These are phyloP conservation scores for Fusarium concolor DNA, from an alignment of 2,329 filamentous ascomycete genomes.

Conservation along the genomic window DNA sequence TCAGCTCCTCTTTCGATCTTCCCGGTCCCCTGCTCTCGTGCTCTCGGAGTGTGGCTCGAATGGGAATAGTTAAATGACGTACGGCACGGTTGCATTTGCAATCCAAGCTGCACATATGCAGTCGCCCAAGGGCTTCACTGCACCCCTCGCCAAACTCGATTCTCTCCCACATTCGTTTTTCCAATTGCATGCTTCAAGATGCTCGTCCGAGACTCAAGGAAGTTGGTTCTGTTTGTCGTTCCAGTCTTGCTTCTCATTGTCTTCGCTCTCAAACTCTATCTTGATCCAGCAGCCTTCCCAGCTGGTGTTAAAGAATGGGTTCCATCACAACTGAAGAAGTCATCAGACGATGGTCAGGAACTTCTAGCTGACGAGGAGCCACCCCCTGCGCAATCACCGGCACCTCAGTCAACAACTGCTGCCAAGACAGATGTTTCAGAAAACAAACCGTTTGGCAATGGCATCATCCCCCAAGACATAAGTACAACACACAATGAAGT, in stretches of 20 bases:
- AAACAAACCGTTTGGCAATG: background rate
- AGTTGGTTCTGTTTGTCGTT: constrained; percentile 47
- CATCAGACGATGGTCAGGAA: background rate
- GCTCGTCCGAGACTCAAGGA: constrained; percentile 50
- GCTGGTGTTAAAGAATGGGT: constrained; percentile 13
- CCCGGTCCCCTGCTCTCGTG: background rate
- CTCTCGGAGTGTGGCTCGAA: constrained; percentile 13
- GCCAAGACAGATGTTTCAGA: background rate
- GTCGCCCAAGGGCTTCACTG: background rate
- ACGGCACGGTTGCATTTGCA: background rate
- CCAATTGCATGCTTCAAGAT: constrained; percentile 39
- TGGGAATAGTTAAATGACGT: constrained; percentile 18
- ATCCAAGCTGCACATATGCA: background rate
- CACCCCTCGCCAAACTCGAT: constrained; percentile 6
- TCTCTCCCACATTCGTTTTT: background rate
- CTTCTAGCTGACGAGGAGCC: background rate
- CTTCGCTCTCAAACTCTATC: constrained; percentile 42
- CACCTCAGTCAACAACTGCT: background rate
- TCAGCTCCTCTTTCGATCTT: constrained; percentile 12
- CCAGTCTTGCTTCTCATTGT: constrained; percentile 49
- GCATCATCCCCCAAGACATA: constrained; percentile 5
- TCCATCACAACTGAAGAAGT: constrained; percentile 14
- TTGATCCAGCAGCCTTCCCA: constrained; percentile 8
- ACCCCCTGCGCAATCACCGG: background rate
- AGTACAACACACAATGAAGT: constrained; percentile 52